Percentiles rank a stretch among this genome's conserved stretches.
These are phyloP conservation scores for Kluyveromyces aestuarii DNA, from an alignment of 805 yeast species.

Conservation along the genomic window DNA sequence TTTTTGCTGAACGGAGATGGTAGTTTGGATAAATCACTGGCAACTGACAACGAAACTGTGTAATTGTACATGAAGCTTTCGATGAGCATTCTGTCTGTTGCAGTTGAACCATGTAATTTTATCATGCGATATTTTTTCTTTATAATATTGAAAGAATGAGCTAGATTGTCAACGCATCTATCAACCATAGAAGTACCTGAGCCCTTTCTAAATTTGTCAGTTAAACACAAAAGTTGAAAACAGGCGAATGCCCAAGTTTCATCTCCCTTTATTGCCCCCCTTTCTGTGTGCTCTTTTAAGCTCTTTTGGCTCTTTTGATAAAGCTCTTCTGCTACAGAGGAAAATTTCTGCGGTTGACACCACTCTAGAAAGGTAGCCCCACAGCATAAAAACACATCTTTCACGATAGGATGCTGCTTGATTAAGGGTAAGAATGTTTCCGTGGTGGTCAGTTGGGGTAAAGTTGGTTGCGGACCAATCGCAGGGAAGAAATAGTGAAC, in stretches of 20 bases:
- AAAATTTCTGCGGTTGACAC: constrained; percentile 13
- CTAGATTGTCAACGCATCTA: constrained; percentile 12
- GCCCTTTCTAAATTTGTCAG: constrained; percentile 13
- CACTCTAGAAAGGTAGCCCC: constrained; percentile 16
- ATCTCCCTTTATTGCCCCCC: constrained; percentile 9
- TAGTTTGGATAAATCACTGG: constrained; percentile 9
- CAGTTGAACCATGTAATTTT: constrained; percentile 6
- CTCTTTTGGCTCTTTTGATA: constrained; percentile 9
- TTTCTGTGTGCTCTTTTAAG: constrained; percentile 6
- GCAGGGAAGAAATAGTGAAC: constrained; percentile 13
- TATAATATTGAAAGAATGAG: constrained; percentile 13
- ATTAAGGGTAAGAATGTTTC: constrained; percentile 12
- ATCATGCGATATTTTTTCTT: constrained; percentile 8
- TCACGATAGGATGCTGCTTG: constrained; percentile 10
- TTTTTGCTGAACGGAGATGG: constrained; percentile 13
- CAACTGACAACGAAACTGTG: constrained; percentile 13
- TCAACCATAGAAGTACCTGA: constrained; percentile 11
- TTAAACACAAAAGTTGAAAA: constrained; percentile 11
- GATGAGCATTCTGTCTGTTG: constrained; percentile 13
- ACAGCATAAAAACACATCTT: constrained; percentile 13
- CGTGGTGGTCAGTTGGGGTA: constrained; percentile 13
- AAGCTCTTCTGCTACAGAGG: constrained; percentile 9
- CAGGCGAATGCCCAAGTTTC: constrained; percentile 17
- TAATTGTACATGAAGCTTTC: constrained; percentile 17
- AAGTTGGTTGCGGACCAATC: constrained; percentile 14